Evolutionary conservation across 2,329 filamentous ascomycete genomes (phyloP), one percentile per base, ranked within the genome.

Genomic region (Akanthomyces dipterigenus): DNA sequence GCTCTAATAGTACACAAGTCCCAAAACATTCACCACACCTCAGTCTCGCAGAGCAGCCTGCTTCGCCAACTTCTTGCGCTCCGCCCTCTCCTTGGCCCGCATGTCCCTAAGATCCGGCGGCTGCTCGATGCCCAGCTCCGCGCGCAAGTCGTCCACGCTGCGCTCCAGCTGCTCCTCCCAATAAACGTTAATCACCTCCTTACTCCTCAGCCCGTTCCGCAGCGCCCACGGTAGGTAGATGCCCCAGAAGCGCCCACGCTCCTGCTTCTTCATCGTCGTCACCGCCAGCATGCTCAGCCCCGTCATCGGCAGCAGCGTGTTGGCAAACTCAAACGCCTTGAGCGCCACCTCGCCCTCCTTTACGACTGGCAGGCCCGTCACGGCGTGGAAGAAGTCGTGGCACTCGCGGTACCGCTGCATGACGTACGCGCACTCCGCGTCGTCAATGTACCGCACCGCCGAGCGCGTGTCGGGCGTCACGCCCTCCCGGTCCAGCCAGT

Each of bases 381-480:
- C 80, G 0, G 95, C 93, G 74, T 99, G 95, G 77, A 96, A 97
- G 76, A 99, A 97, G 73, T 99, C 95, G 74, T 99, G 95, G 67
- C 90, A 96, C 76, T 99, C 95, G 64, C 95, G 87, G 75, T 99
- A 99, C 59, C 95, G 86, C 79, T 98, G 95, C 90, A 99, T 96
- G 20, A 98, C 95, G 77, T 98, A 99, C 40, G 95, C 95, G 73
- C 93, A 96, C 76, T 99, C 95, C 68, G 89, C 88, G 71, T 98
- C 88, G 74, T 98, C 93, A 64, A 99, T 92, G 77, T 96, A 98
- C 57, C 90, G 86, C 45, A 99, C 95, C 2, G 75, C 73, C 45
- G 88, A 80, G 50, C 95, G 86, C 7, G 93, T 96, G 74, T 99
- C 95, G 1, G 95, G 95, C 9, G 90, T 90, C 16, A 99, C 93